A percentile compares a stretch with the other conserved stretches of the same genome.
Evolutionary conservation across 1,284 basidiomycete genomes (phyloP).

Genomic region (Ceratobasidium sp.): DNA sequence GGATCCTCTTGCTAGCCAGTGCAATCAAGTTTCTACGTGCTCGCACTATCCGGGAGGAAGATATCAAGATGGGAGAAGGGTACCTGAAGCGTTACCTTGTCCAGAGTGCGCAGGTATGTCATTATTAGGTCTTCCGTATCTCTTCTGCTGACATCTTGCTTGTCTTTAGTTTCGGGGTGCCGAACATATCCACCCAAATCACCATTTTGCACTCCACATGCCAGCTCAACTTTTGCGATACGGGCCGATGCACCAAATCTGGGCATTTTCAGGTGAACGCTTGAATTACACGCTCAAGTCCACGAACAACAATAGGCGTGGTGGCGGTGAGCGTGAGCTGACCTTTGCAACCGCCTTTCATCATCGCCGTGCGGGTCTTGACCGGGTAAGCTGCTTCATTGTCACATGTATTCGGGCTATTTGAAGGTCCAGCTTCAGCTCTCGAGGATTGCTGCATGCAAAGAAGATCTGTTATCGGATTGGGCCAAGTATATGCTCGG

Average conservation of each 20-base stretch:
- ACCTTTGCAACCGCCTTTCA: slow-evolving; percentile 6
- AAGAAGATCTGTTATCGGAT: not conserved
- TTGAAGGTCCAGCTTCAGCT: not conserved
- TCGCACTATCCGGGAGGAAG: not conserved
- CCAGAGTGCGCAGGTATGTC: not conserved
- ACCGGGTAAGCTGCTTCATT: not conserved
- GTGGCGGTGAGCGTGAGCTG: slow-evolving; percentile 37
- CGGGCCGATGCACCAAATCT: slow-evolving; percentile 40
- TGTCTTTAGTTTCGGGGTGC: slow-evolving; percentile 40
- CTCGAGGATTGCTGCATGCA: not conserved
- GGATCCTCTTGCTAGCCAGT: not conserved
- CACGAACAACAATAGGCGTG: slow-evolving; percentile 30
- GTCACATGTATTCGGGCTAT: not conserved
- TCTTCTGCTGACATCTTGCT: not conserved
- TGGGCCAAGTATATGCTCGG: slow-evolving; percentile 2
- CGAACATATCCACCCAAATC: slow-evolving; percentile 35
- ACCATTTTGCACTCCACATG: slow-evolving; percentile 37
- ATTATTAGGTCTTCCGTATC: not conserved
- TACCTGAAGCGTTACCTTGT: not conserved
- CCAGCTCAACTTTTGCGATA: slow-evolving; percentile 22
- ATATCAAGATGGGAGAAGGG: not conserved
- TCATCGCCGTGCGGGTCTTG: not conserved
- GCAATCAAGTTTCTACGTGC: not conserved
- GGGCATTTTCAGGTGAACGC: slow-evolving; percentile 42
- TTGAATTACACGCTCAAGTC: slow-evolving; percentile 43